A percentile compares a stretch with the other conserved stretches of the same genome.
These are phyloP conservation scores for Naematelia aurantialba DNA, from an alignment of 768 basidiomycete genomes.

Conservation along the genomic window DNA sequence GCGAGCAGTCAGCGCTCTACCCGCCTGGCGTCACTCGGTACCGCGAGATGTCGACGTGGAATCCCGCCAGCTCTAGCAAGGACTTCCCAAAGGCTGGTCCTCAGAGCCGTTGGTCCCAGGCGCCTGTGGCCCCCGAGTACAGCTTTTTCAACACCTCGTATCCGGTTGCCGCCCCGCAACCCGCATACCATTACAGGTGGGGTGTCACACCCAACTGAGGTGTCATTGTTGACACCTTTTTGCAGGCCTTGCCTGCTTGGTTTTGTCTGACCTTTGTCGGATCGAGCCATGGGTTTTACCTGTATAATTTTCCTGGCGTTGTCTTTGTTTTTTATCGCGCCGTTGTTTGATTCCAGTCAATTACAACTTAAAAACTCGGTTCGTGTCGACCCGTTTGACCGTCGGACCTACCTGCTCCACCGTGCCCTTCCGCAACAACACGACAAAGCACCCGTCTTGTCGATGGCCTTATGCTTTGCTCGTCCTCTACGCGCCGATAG, in stretches of 20 bases:
- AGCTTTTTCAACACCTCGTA: neutral
- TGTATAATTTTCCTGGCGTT: neutral
- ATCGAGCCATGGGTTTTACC: neutral
- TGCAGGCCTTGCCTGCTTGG: neutral
- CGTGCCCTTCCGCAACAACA: too few species aligned
- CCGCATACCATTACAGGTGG: neutral
- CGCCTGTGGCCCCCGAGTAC: neutral
- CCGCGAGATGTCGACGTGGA: neutral
- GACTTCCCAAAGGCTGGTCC: neutral
- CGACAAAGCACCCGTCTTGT: too few species aligned
- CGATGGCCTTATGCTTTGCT: neutral
- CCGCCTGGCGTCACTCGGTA: neutral
- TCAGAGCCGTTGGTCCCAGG: neutral
- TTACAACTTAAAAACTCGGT: neutral
- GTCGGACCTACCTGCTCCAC: too few species aligned
- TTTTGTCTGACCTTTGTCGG: neutral
- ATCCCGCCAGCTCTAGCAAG: neutral
- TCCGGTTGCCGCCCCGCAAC: neutral
- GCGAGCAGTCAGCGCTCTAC: neutral
- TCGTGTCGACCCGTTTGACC: neutral
- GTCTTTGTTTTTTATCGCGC: neutral
- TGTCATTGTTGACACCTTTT: neutral
- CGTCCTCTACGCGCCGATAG: neutral
- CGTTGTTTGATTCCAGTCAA: neutral
- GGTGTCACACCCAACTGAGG: neutral